phyloP scores from a whole-genome alignment of 495 filamentous ascomycete species.

The Penicillium flavigenum region DNA sequence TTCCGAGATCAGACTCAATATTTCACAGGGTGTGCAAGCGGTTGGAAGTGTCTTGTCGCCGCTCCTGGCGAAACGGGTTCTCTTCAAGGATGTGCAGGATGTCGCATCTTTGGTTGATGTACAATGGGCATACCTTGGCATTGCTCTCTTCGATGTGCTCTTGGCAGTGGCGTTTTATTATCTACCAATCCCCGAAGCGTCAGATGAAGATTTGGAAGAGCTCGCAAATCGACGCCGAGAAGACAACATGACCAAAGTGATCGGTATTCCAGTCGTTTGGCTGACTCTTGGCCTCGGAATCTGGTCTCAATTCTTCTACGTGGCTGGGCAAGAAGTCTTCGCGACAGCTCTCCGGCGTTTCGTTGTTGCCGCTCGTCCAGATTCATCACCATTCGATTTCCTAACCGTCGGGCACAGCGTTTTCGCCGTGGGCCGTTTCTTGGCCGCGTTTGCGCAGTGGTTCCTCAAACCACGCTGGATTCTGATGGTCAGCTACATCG shows the following conservation, averaged over 20 bases:
- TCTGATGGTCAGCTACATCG: constrained; percentile 56
- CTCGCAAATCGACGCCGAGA: constrained; percentile 51
- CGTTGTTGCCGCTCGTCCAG: constrained; percentile 34
- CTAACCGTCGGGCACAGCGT: constrained; percentile 56
- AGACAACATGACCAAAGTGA: constrained; percentile 48
- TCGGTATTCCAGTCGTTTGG: constrained; percentile 53
- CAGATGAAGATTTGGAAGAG: constrained; percentile 61
- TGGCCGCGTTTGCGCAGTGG: constrained; percentile 54
- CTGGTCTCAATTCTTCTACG: constrained; percentile 64
- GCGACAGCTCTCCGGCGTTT: constrained; percentile 47
- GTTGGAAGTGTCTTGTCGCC: constrained; percentile 62
- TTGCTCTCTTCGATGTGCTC: constrained; percentile 62
- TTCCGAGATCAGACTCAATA: constrained; percentile 62
- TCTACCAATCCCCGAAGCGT: constrained; percentile 64
- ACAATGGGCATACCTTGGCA: constrained; percentile 72
- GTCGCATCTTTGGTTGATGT: constrained; percentile 60
- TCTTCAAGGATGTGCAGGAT: constrained; percentile 53
- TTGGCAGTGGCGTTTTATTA: constrained; percentile 67
- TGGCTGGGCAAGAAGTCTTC: constrained; percentile 63
- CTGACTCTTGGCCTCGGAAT: constrained; percentile 56
- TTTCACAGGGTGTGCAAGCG: constrained; percentile 69
- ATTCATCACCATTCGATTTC: constrained; percentile 40
- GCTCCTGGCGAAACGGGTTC: constrained; percentile 59
- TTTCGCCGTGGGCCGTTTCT: constrained; percentile 63
- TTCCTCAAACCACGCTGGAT: constrained; percentile 63